Evolutionary conservation across 257 asterid species (phyloP).

Genomic region (Nicotiana obtusifolia): DNA sequence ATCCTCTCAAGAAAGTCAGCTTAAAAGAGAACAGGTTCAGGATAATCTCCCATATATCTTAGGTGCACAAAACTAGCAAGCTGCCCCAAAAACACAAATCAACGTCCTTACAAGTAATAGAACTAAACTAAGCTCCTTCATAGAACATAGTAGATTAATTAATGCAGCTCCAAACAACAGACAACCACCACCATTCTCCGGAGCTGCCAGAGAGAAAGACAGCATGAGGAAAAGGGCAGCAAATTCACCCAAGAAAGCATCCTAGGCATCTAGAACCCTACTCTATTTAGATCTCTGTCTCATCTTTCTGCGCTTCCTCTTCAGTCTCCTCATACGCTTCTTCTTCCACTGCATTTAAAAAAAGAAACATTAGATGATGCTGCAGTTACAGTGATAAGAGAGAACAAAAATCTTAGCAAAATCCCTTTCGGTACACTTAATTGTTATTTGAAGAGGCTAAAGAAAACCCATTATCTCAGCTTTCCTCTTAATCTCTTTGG

Average conservation of each 20-base stretch:
- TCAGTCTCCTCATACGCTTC: constrained; percentile 1
- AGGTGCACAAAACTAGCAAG: not conserved
- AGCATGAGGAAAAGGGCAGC: not conserved
- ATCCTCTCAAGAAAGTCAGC: not conserved
- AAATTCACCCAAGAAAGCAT: not conserved
- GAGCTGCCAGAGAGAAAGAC: not conserved
- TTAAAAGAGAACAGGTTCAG: not conserved
- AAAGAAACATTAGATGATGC: not conserved
- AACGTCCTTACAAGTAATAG: not conserved
- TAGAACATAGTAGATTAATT: not conserved
- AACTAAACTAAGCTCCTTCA: not conserved
- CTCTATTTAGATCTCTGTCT: not conserved
- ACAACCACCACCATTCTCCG: not conserved
- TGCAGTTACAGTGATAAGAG: not conserved
- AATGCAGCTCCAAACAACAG: not conserved
- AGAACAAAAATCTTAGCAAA: not conserved
- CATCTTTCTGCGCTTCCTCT: constrained; percentile 3
- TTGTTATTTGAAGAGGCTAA: not conserved
- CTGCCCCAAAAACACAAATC: not conserved
- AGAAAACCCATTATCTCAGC: not conserved
- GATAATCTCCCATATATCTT: not conserved
- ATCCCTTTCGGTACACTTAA: too few species aligned
- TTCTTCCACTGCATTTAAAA: not conserved
- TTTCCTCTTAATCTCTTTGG: not conserved
- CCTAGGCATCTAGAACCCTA: not conserved